These are phyloP conservation scores for Sphaerulina vaccinii DNA, from an alignment of 2,329 filamentous ascomycete genomes.

Conservation along the genomic window DNA sequence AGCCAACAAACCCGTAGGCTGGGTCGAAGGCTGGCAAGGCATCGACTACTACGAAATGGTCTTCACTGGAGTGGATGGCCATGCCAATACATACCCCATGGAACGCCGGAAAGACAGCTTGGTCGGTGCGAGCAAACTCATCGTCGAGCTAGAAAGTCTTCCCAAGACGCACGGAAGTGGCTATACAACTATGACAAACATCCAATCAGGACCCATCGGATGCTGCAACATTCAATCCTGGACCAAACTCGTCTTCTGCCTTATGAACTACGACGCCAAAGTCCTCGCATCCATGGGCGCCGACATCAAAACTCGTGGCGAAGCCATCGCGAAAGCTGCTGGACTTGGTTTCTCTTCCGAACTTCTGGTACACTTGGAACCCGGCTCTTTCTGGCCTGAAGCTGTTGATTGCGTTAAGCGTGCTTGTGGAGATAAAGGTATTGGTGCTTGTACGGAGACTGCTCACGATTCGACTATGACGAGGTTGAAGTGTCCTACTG, in stretches of 20 bases:
- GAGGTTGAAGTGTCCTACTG: conserved; percentile 30
- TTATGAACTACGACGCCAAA: conserved; percentile 31
- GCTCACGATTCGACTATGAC: conserved; percentile 37
- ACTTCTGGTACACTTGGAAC: conserved; percentile 18
- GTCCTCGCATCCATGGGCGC: conserved; percentile 29
- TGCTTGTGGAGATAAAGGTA: conserved; percentile 32
- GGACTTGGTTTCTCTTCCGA: conserved; percentile 1
- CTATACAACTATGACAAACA: conserved; percentile 33
- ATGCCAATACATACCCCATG: conserved; percentile 38
- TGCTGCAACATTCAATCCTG: conserved; percentile 35
- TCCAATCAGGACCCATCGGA: conserved; percentile 26
- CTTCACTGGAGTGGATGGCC: conserved; percentile 23
- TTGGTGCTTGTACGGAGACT: conserved; percentile 28
- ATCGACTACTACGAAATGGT: conserved; percentile 27
- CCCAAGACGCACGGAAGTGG: conserved; percentile 21
- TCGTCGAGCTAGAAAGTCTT: conserved; percentile 28
- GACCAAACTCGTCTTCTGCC: conserved; percentile 30
- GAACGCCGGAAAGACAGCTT: conserved; percentile 30
- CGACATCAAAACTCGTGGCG: conserved; percentile 20
- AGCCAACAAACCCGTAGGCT: conserved; percentile 26
- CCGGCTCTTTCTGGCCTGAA: conserved; percentile 21
- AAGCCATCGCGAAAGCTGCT: neutral
- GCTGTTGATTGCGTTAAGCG: conserved; percentile 29
- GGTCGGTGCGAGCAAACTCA: conserved; percentile 29
- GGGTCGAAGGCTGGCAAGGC: conserved; percentile 29